Conservation (phyloP, 176 grass and related monocot species). For the Aegilops umbellulata region DNA sequence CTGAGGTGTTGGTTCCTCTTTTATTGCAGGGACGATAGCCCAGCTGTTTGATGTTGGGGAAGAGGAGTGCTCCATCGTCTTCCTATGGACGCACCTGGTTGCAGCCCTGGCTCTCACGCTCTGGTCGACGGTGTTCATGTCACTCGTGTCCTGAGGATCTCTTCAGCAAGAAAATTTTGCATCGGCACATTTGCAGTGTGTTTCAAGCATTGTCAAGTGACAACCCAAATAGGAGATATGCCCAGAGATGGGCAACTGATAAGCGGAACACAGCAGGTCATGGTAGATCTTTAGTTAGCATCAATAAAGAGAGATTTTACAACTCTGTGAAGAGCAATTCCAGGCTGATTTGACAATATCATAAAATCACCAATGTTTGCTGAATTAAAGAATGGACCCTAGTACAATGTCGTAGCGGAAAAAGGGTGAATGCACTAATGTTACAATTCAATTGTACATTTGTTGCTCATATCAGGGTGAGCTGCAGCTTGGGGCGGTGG, state of each 20-base stretch:
- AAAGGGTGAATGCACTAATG: background rate
- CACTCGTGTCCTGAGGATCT: constrained; percentile 32
- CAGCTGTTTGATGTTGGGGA: constrained; percentile 57
- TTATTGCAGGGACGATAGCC: constrained; percentile 45
- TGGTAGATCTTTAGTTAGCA: background rate
- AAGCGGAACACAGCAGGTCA: background rate
- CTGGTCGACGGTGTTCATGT: constrained; percentile 67
- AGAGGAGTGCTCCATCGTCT: constrained; percentile 60
- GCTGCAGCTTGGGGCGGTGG: constrained; percentile 92
- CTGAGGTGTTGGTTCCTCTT: background rate
- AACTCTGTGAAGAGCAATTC: background rate
- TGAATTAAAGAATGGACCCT: background rate
- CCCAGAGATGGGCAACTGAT: background rate
- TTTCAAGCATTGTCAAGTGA: background rate
- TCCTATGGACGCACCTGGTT: constrained; percentile 63
- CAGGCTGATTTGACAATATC: background rate
- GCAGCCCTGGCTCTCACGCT: constrained; percentile 47
- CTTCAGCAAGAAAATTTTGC: background rate
- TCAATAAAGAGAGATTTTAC: background rate
- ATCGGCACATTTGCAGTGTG: background rate
- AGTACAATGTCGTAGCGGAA: background rate
- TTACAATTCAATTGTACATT: constrained; percentile 26
- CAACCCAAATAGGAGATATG: background rate
- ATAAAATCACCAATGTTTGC: background rate
- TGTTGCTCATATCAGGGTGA: constrained; percentile 64